These are phyloP conservation scores for Candida xiaguanensis DNA, from an alignment of 805 yeast genomes.

Conservation along the genomic window DNA sequence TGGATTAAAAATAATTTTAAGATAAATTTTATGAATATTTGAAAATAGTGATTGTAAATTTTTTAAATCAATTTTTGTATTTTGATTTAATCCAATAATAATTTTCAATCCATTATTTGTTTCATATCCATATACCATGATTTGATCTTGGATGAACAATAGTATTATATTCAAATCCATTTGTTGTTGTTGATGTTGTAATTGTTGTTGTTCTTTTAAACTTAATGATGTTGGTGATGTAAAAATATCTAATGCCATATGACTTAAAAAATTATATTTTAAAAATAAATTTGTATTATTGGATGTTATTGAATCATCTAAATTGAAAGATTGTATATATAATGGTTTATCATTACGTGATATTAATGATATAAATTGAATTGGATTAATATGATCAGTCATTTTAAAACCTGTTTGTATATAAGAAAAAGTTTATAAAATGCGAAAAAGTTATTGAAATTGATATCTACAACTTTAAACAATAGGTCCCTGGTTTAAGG, in stretches of 20 bases:
- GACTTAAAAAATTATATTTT: constrained; percentile 68
- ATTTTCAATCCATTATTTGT: constrained; percentile 66
- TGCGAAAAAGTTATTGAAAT: not conserved
- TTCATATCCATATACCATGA: constrained; percentile 65
- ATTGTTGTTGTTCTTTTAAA: constrained; percentile 32
- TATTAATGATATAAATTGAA: constrained; percentile 56
- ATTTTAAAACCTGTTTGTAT: not conserved
- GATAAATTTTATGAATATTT: constrained; percentile 50
- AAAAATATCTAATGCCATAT: constrained; percentile 71
- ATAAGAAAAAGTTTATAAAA: not conserved
- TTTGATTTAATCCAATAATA: constrained; percentile 44
- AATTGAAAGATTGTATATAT: constrained; percentile 53
- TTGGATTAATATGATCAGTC: constrained; percentile 9
- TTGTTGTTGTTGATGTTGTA: not conserved
- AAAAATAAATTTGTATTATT: constrained; percentile 42
- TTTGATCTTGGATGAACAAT: constrained; percentile 63
- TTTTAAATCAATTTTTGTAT: constrained; percentile 3
- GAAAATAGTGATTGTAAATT: constrained; percentile 21
- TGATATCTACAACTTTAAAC: too few relatives aligned
- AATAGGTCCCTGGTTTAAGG: too few relatives aligned
- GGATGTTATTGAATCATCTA: constrained; percentile 9
- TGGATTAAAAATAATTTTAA: constrained; percentile 60
- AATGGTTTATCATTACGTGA: constrained; percentile 58
- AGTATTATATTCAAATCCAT: constrained; percentile 29
- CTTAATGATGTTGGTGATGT: constrained; percentile 46